Conservation (phyloP, 169 alveolate species). For the Plasmodium chabaudi region DNA sequence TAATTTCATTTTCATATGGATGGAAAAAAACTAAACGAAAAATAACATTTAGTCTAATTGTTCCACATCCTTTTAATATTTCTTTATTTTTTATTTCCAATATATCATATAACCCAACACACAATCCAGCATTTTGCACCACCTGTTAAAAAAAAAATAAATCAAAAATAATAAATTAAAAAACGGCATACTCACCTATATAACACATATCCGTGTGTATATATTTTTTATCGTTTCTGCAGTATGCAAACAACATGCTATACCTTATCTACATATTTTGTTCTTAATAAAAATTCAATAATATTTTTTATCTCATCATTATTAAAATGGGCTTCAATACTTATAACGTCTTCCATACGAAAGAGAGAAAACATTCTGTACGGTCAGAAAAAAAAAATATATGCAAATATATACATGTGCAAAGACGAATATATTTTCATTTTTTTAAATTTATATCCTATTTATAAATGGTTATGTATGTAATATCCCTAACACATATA, state of each 20-base stretch:
- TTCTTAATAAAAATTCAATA: constrained; percentile 52
- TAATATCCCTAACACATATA: too few species aligned
- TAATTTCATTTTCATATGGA: constrained; percentile 70
- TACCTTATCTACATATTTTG: constrained; percentile 70
- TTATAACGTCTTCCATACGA: constrained; percentile 63
- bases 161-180: not conserved
- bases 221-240: not conserved
- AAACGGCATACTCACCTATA: too few species aligned
- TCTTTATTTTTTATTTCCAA: constrained; percentile 56
- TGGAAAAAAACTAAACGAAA: constrained; percentile 49
- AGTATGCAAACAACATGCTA: not conserved
- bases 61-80: constrained; percentile 45
- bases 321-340: constrained; percentile 60
- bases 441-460: too few species aligned
- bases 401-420: too few species aligned
- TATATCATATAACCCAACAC: constrained; percentile 65
- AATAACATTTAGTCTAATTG: constrained; percentile 48
- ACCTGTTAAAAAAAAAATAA: constrained; percentile 9
- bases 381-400: too few species aligned
- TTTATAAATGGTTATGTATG: too few species aligned
- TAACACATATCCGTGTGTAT: too few species aligned
- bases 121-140: constrained; percentile 57
- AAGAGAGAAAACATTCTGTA: constrained; percentile 58
- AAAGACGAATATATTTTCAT: too few species aligned
- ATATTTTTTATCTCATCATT: constrained; percentile 49